Evolutionary conservation across 371 early-diverging fungal species (phyloP), one percentile per base, ranked within the genome.

Genomic region (Zopfochytrium polystomum): DNA sequence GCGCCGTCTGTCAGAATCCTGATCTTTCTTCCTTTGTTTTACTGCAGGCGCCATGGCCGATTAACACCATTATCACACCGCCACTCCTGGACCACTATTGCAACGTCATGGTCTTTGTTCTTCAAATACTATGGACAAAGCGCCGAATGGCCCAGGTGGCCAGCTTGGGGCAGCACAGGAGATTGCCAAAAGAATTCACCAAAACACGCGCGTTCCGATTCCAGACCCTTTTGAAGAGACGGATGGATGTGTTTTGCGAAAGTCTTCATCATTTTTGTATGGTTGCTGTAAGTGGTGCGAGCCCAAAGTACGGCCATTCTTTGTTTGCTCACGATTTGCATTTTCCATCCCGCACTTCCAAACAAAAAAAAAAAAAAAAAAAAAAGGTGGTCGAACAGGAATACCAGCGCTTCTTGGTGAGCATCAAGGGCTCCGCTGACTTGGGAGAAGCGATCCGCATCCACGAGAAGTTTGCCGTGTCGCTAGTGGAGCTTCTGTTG

Each of bases 161-260:
- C 23, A 54, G 34, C 25, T 34, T 7, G n/a, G 46, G 32, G 46
- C 53, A 29, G 20, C 31, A 2, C 52, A 54, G 26, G 54, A 61
- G n/a, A 18, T 5, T n/a, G 18, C 22, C 7, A 30, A 46, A 33
- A 18, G 53, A 20, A n/a, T n/a, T n/a, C n/a, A 23, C 62, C 13
- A 44, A 47, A 31, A 22, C 9, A 23, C 54, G 55, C 3, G 52
- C 52, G 53, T 47, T 46, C 47, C 20, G 52, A 31, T 45, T 43
- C 22, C 20, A 55, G n/a, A 53, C 15, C 33, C 27, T 44, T 6
- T 54, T 61, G 55, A 42, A 52, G 34, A 6, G 55, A n/a, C 25
- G 31, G 38, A 61, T 61, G 62, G 18, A 46, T 43, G 45, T 46
- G 15, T 61, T 53, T 54, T 61, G 62, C 54, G 55, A 52, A 15